Evolutionary conservation across 768 basidiomycete genomes (phyloP).

Genomic region (Chalciporus pseudorubinellus): DNA sequence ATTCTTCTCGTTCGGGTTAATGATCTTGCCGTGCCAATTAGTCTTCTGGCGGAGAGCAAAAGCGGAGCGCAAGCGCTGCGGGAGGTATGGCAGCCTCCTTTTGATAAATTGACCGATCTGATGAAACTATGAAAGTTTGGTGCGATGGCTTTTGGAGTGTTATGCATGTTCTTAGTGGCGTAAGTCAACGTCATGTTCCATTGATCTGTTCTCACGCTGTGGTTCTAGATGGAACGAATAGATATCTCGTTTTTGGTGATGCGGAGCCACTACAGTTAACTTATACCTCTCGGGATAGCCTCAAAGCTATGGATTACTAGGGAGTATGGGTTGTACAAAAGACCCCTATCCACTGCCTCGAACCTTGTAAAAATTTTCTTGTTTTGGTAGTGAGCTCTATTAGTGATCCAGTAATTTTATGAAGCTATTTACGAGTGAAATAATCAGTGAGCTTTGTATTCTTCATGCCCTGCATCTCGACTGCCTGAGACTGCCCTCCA

Average conservation of each 20-base stretch:
- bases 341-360: no score
- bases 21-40: constrained; percentile 31
- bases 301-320: no score
- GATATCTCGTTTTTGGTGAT: constrained; percentile 13
- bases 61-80: constrained; percentile 86
- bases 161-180: constrained; percentile 92
- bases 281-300: no score
- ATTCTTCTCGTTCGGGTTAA: constrained; percentile 7
- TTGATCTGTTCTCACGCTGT: constrained; percentile 18
- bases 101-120: constrained; percentile 16
- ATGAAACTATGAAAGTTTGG: constrained; percentile 59
- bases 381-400: no score
- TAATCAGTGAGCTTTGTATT: no score
- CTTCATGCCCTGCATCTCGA: no score
- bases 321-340: no score
- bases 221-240: constrained; percentile 75
- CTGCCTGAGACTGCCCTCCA: no score
- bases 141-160: constrained; percentile 87
- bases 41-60: constrained; percentile 83
- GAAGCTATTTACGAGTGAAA: no score
- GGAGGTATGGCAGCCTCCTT: constrained; percentile 50
- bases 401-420: no score
- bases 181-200: constrained; percentile 45
- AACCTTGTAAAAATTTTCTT: no score
- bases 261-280: constrained; percentile 4